Conservation (phyloP, 495 filamentous ascomycete species). For the Neurospora sp. region DNA sequence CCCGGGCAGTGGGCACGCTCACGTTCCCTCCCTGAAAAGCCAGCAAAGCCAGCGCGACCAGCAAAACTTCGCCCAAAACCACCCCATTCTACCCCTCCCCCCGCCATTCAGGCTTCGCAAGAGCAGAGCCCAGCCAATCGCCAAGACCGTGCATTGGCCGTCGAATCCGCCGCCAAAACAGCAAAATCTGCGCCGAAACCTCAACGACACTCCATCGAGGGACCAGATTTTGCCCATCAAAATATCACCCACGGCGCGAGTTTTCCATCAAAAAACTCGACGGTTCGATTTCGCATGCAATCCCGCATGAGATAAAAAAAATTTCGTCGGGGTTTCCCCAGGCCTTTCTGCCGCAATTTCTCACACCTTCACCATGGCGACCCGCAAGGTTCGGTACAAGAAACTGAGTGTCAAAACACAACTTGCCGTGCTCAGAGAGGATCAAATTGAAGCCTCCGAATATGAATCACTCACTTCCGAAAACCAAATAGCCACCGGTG, state of each 20-base stretch:
- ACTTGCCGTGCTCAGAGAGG: slow-evolving; percentile 76
- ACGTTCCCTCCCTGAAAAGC: background rate
- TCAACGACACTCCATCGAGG: slow-evolving; percentile 60
- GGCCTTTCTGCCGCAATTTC: slow-evolving; percentile 27
- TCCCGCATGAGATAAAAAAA: slow-evolving; percentile 35
- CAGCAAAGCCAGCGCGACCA: background rate
- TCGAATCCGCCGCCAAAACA: slow-evolving; percentile 21
- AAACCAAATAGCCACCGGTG: slow-evolving; percentile 80
- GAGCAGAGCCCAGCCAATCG: slow-evolving; percentile 17
- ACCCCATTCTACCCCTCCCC: background rate
- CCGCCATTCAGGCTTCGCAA: background rate
- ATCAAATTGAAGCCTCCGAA: slow-evolving; percentile 72
- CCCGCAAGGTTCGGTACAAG: slow-evolving; percentile 71
- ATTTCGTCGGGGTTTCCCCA: slow-evolving; percentile 40
- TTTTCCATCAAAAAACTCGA: slow-evolving; percentile 47
- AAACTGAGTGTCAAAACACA: slow-evolving; percentile 83
- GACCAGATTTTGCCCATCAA: slow-evolving; percentile 45
- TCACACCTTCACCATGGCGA: slow-evolving; percentile 47
- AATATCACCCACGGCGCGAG: slow-evolving; percentile 42
- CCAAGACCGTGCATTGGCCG: slow-evolving; percentile 7
- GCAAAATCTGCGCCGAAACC: slow-evolving; percentile 40
- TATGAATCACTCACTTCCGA: slow-evolving; percentile 45
- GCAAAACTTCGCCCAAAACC: background rate
- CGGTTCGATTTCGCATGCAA: slow-evolving; percentile 44
- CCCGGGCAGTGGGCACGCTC: background rate